phyloP scores from a whole-genome alignment of 2,329 filamentous ascomycete genomes.

The Aspergillus novoparasiticus region DNA sequence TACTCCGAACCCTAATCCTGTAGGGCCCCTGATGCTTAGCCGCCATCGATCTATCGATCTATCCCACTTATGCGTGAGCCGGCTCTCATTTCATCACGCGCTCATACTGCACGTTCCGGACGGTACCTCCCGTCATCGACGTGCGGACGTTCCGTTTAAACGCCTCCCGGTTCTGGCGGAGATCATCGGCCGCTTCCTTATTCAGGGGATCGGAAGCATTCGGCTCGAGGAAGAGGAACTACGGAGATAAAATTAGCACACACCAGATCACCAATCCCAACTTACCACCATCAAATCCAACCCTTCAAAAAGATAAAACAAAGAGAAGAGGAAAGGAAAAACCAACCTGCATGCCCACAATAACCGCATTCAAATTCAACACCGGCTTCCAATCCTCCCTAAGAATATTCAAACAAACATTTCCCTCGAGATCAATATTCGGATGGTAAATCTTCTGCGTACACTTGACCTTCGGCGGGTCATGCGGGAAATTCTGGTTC shows the following conservation, averaged over 20 bases:
- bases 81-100: constrained; percentile 66
- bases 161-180: constrained; percentile 79
- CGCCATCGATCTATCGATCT: neutral
- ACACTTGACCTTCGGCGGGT: constrained; percentile 96
- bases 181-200: constrained; percentile 93
- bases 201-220: constrained; percentile 98
- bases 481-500: constrained; percentile 93
- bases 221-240: constrained; percentile 97
- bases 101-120: constrained; percentile 76
- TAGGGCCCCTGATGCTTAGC: neutral
- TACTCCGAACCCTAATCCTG: neutral
- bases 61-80: neutral
- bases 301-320: neutral
- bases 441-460: constrained; percentile 99
- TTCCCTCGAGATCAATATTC: constrained; percentile 96
- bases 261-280: neutral
- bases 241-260: constrained; percentile 8
- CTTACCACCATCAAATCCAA: neutral
- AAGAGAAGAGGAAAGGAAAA: neutral
- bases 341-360: constrained; percentile 83
- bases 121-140: constrained; percentile 77
- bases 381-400: constrained; percentile 99
- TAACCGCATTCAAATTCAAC: constrained; percentile 92
- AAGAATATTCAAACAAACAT: constrained; percentile 96
- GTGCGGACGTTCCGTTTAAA: constrained; percentile 90